phyloP scores from a whole-genome alignment of 306 rosid species.

The Sicyos baderoa region DNA sequence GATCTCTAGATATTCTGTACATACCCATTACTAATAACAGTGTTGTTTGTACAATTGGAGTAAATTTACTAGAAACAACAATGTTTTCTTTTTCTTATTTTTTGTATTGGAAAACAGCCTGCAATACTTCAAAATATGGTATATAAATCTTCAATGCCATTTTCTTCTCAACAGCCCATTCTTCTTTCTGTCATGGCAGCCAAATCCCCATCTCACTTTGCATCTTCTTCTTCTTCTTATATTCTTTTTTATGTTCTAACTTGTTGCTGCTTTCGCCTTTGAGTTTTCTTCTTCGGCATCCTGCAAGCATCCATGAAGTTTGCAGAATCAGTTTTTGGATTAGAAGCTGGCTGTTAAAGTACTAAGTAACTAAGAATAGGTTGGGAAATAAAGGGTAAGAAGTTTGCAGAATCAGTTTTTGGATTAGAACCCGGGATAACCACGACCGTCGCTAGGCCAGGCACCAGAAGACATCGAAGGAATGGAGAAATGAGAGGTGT shows the following conservation, averaged over 20 bases:
- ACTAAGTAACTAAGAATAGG: too few species aligned
- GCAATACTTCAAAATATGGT: constrained; percentile 2
- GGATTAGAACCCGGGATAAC: too few species aligned
- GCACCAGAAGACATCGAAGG: too few species aligned
- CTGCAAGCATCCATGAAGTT: constrained; percentile 34
- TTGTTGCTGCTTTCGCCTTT: constrained; percentile 29
- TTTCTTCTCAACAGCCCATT: constrained; percentile 6
- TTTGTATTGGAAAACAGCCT: not conserved
- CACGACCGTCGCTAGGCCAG: too few species aligned
- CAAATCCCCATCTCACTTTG: not conserved
- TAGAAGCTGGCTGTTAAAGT: not conserved
- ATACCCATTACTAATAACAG: not conserved
- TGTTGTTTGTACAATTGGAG: constrained; percentile 15
- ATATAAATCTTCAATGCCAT: not conserved
- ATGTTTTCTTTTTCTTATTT: not conserved
- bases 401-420: too few species aligned
- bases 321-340: not conserved
- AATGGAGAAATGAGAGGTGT: too few species aligned
- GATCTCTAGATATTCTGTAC: constrained; percentile 38
- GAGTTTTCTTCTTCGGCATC: constrained; percentile 84
- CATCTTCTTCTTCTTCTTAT: not conserved
- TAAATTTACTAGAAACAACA: not conserved
- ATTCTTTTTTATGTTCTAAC: constrained; percentile 4
- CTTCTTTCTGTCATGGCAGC: not conserved
- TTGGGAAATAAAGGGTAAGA: too few species aligned